Conservation (phyloP, 257 asterid species). For the Solanum chmielewskii region DNA sequence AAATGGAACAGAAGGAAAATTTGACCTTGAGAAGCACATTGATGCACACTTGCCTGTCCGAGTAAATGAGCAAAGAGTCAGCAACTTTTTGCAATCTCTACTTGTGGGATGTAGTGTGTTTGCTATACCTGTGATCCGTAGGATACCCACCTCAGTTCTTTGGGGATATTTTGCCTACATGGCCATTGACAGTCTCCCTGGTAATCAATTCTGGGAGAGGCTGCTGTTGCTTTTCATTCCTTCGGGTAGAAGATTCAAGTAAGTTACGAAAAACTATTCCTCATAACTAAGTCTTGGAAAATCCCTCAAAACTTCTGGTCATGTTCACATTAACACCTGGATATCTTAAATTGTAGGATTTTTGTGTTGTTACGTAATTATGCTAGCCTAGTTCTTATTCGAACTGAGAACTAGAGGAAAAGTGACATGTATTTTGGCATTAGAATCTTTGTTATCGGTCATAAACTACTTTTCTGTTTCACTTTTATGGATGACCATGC, state of each 20-base stretch:
- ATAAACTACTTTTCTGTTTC: background rate
- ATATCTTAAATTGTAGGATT: background rate
- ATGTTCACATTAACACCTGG: background rate
- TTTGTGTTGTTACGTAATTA: background rate
- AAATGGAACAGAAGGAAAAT: constrained; percentile 11
- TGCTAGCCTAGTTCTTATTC: background rate
- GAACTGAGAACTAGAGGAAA: background rate
- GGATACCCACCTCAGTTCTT: constrained; percentile 86
- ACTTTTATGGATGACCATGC: background rate
- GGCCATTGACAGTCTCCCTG: constrained; percentile 96
- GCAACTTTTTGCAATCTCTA: constrained; percentile 80
- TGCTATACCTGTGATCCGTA: constrained; percentile 59
- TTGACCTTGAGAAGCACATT: constrained; percentile 71
- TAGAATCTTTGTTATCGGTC: background rate
- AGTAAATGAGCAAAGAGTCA: constrained; percentile 88
- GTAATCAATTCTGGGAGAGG: constrained; percentile 97
- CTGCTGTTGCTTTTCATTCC: constrained; percentile 60
- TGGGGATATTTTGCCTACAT: constrained; percentile 99
- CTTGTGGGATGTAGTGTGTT: constrained; percentile 64
- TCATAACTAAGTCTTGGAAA: background rate
- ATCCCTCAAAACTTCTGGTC: background rate
- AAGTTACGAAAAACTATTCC: constrained; percentile 12
- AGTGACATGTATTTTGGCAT: background rate
- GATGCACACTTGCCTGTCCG: constrained; percentile 86
- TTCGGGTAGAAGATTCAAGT: constrained; percentile 86